These are phyloP conservation scores for Citrus sp. DNA, from an alignment of 345 rosid genomes.

Conservation along the genomic window DNA sequence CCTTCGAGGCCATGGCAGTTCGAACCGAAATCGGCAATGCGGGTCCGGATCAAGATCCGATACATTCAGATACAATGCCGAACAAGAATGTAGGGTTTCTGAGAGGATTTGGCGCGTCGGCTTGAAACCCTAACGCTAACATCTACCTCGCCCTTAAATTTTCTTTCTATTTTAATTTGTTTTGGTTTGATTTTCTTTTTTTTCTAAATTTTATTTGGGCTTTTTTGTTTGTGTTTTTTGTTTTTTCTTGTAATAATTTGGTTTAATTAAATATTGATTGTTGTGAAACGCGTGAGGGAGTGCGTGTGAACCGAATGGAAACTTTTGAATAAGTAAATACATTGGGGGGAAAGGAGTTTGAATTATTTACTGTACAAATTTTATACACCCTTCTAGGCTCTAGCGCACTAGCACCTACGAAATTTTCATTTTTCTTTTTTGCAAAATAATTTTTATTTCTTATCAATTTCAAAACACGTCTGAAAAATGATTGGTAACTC, in stretches of 20 bases:
- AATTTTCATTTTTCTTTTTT: too few relatives aligned
- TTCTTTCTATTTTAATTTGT: not conserved
- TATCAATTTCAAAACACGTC: too few relatives aligned
- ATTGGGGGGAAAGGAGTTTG: constrained; percentile 11
- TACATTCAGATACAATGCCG: constrained; percentile 35
- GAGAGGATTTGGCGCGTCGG: constrained; percentile 51
- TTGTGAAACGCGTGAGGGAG: not conserved
- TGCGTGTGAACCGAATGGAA: not conserved
- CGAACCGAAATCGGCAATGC: constrained; percentile 29
- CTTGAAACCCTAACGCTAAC: constrained; percentile 54
- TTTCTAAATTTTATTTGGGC: not conserved
- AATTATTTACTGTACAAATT: constrained; percentile 5
- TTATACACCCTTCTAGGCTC: not conserved
- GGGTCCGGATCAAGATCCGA: constrained; percentile 42
- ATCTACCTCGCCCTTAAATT: not conserved
- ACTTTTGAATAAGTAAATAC: not conserved
- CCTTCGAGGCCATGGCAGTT: constrained; percentile 56
- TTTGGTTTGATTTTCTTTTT: not conserved
- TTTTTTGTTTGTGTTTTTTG: too few relatives aligned
- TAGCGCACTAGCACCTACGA: not conserved
- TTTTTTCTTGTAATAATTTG: constrained; percentile 3
- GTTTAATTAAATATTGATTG: not conserved
- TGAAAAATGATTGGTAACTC: too few relatives aligned
- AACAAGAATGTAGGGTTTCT: constrained; percentile 1
- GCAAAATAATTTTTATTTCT: too few relatives aligned